These are phyloP conservation scores for Rhodotorula mucilaginosa DNA, from an alignment of 1,284 basidiomycete species.

Conservation along the genomic window DNA sequence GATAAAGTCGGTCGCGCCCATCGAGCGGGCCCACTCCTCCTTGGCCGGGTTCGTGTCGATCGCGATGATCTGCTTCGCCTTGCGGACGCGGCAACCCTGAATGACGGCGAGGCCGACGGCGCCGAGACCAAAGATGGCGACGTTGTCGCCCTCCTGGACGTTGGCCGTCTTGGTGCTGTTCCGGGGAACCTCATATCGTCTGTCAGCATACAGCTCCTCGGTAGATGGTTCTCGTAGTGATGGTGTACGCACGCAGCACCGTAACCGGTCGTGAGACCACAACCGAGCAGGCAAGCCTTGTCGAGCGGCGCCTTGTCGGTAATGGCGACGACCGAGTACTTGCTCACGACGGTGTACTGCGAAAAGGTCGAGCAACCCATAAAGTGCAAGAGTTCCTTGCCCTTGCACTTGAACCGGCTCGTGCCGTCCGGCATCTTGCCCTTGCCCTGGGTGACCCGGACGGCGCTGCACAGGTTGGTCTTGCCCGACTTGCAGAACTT, in stretches of 20 bases:
- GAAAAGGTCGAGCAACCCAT: conserved; percentile 99
- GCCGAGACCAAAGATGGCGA: conserved; percentile 89
- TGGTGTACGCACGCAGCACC: conserved; percentile 69
- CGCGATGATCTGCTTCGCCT: conserved; percentile 84
- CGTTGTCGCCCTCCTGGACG: conserved; percentile 55
- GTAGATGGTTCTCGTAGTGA: conserved; percentile 29
- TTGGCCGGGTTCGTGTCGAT: conserved; percentile 81
- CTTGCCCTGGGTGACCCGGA: conserved; percentile 66
- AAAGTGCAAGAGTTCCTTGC: conserved; percentile 80
- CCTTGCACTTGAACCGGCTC: conserved; percentile 83
- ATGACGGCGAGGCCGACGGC: conserved; percentile 94
- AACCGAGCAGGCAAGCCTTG: conserved; percentile 76
- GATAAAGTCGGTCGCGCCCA: conserved; percentile 96
- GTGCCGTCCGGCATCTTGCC: conserved; percentile 94
- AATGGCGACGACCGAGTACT: conserved; percentile 92
- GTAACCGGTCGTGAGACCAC: conserved; percentile 82
- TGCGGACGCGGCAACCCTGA: conserved; percentile 73
- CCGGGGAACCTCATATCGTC: conserved; percentile 14
- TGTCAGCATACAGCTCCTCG: too few species aligned
- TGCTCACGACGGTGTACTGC: conserved; percentile 97
- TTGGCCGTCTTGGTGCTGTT: conserved; percentile 55
- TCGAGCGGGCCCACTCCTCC: conserved; percentile 83
- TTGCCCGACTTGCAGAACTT: conserved; percentile 99
- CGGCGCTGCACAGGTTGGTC: conserved; percentile 87
- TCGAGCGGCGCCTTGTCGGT: conserved; percentile 78